These are phyloP conservation scores for Letharia lupina DNA, from an alignment of 495 filamentous ascomycete species.

Conservation along the genomic window DNA sequence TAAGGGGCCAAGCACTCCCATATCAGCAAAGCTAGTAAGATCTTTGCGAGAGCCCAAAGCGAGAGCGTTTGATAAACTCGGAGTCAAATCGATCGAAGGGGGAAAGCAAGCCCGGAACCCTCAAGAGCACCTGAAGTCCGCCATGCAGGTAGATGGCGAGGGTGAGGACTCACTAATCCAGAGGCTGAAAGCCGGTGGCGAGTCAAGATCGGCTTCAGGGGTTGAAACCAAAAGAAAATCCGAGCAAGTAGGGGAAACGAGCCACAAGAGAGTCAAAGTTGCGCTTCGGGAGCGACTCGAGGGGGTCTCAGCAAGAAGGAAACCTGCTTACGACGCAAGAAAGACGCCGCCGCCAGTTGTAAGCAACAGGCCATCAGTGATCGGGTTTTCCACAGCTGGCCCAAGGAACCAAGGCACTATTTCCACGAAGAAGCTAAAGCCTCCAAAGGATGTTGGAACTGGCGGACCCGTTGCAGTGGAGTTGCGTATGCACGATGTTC, in stretches of 20 bases:
- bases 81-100: neutral
- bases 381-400: constrained; percentile 26
- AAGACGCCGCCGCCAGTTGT: neutral
- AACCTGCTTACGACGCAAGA: no score
- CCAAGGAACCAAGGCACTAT: constrained; percentile 29
- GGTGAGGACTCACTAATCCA: neutral
- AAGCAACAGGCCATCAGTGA: constrained; percentile 22
- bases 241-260: neutral
- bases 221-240: neutral
- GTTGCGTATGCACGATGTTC: neutral
- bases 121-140: neutral
- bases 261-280: neutral
- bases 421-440: constrained; percentile 11
- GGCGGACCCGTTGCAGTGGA: neutral
- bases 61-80: neutral
- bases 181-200: neutral
- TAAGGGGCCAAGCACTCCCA: neutral
- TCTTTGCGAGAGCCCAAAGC: neutral
- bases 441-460: neutral
- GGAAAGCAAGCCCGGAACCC: neutral
- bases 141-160: neutral
- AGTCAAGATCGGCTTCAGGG: neutral
- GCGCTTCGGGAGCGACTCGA: neutral
- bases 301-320: neutral
- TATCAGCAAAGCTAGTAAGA: no score